Evolutionary conservation across 495 filamentous ascomycete species (phyloP).

Genomic region (Jackrogersella minutella): DNA sequence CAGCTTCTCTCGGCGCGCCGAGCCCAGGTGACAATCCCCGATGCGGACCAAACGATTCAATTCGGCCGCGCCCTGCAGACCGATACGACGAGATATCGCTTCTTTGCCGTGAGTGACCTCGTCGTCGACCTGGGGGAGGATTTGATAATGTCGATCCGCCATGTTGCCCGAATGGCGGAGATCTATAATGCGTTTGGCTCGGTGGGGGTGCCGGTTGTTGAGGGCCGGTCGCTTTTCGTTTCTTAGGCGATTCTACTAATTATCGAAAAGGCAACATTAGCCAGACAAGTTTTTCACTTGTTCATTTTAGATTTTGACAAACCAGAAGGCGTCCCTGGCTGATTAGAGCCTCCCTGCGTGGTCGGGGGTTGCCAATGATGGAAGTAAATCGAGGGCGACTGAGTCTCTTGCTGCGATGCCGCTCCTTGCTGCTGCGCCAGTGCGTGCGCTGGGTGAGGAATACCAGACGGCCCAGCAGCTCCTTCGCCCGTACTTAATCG

Average conservation of each 20-base stretch:
- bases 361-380: slow-evolving; percentile 90
- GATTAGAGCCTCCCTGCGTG: slow-evolving; percentile 65
- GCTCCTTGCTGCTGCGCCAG: slow-evolving; percentile 48
- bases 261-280: slow-evolving; percentile 60
- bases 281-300: slow-evolving; percentile 55
- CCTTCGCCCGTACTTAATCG: slow-evolving; percentile 43
- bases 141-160: slow-evolving; percentile 62
- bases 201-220: slow-evolving; percentile 67
- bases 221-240: slow-evolving; percentile 73
- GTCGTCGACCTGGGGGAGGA: slow-evolving; percentile 64
- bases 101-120: slow-evolving; percentile 73
- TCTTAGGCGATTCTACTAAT: slow-evolving; percentile 72
- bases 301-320: slow-evolving; percentile 65
- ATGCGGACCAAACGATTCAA: slow-evolving; percentile 47
- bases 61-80: slow-evolving; percentile 48
- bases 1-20: slow-evolving; percentile 40
- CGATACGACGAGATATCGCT: slow-evolving; percentile 69
- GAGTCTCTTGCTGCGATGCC: slow-evolving; percentile 62
- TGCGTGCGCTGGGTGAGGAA: slow-evolving; percentile 43
- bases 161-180: slow-evolving; percentile 65
- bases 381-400: slow-evolving; percentile 80
- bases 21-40: slow-evolving; percentile 53
- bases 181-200: slow-evolving; percentile 61
- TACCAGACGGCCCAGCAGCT: slow-evolving; percentile 27
- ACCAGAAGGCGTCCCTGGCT: slow-evolving; percentile 72